phyloP scores from a whole-genome alignment of 257 asterid species.

The Ilex aquifolium region DNA sequence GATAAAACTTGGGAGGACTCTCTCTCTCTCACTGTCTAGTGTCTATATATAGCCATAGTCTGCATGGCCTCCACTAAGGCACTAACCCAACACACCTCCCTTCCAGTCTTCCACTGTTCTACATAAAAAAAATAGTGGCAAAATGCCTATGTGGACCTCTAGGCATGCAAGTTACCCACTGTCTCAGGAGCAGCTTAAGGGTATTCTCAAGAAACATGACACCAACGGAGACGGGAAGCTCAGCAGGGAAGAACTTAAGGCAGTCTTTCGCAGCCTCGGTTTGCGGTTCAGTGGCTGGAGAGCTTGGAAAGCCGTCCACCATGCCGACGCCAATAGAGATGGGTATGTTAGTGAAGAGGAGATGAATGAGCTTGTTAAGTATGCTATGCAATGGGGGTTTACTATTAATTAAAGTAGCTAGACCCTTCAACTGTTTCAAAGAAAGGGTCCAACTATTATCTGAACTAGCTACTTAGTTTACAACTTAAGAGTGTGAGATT shows the following conservation, averaged over 20 bases:
- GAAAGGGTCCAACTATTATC: no score
- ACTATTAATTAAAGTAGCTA: no score
- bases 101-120: no score
- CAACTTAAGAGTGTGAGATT: no score
- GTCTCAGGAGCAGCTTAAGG: slow-evolving; percentile 9
- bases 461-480: no score
- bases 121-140: not conserved
- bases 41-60: no score
- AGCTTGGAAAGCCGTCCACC: slow-evolving; percentile 3
- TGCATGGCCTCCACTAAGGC: no score
- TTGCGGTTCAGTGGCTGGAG: slow-evolving; percentile 11
- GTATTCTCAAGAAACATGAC: slow-evolving; percentile 9
- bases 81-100: no score
- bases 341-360: slow-evolving; percentile 12
- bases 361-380: not conserved
- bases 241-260: slow-evolving; percentile 11
- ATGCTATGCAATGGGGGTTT: no score
- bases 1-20: no score
- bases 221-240: slow-evolving; percentile 14
- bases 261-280: slow-evolving; percentile 12
- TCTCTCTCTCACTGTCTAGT: no score
- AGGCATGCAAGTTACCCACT: not conserved
- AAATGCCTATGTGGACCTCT: not conserved
- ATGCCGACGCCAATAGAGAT: slow-evolving; percentile 13
- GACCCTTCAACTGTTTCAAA: no score